phyloP scores from a whole-genome alignment of 108 stramenopile species.

The Cyclotella baltica region DNA sequence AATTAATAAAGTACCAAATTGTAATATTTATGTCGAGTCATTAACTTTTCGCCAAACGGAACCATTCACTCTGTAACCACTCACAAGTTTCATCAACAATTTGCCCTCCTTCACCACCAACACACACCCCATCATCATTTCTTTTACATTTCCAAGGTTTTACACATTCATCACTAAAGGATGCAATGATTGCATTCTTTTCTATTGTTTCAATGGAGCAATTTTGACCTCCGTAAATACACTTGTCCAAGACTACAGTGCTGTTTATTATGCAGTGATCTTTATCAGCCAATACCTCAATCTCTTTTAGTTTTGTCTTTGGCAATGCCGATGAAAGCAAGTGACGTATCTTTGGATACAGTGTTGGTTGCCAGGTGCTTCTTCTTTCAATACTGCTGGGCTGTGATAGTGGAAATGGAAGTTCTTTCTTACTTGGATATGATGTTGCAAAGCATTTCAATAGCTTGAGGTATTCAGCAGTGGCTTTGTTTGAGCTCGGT shows the following conservation, averaged over 20 bases:
- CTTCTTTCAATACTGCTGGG: neutral
- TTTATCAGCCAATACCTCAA: neutral
- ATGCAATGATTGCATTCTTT: neutral
- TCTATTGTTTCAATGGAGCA: neutral
- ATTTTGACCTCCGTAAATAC: constrained; percentile 2
- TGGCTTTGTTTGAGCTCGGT: neutral
- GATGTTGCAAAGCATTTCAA: constrained; percentile 3
- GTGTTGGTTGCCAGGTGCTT: neutral
- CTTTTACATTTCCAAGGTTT: constrained; percentile 12
- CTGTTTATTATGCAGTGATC: neutral
- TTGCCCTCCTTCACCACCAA: too few relatives aligned
- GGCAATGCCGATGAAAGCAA: neutral
- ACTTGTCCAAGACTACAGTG: neutral
- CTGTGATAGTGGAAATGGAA: neutral
- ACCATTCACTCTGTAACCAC: constrained; percentile 11
- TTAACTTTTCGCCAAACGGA: neutral
- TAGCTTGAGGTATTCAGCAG: neutral
- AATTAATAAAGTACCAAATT: too few relatives aligned
- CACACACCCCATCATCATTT: too few relatives aligned
- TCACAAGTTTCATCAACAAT: neutral
- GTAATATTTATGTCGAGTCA: neutral
- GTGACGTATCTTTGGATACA: neutral
- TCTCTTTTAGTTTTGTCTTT: neutral
- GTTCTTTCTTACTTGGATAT: neutral
- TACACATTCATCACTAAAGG: neutral